Evolutionary conservation across 176 grass and related monocot genomes (phyloP), one percentile per base, ranked within the genome.

Genomic region (Musa acuminata): DNA sequence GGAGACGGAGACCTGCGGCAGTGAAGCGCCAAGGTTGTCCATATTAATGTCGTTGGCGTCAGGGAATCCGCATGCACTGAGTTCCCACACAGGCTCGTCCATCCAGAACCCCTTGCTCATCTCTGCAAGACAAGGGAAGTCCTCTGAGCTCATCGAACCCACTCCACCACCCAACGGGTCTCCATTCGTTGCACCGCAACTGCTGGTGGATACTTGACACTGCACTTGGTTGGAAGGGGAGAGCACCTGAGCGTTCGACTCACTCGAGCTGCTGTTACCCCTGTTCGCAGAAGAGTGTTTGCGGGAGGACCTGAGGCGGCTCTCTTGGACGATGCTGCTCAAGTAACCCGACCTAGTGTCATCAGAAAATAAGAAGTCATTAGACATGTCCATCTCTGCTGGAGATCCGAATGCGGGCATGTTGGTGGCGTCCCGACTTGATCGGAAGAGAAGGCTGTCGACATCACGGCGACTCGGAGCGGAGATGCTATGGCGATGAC

Each of bases 261-360:
- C 67, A 17, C 13, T 48, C 5, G 67, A 19, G 67, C 16, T 48
- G 67, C 13, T 48, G 67, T 50, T 29, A 50, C 48, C 35, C 26
- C 48, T 12, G 27, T 16, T 8, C 3, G 5, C 5, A 2, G 26
- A 50, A 69, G 67, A 69, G 26, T 50, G 67, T 69, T 50, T 69
- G 49, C 77, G 35, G 75, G 82, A 86, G 53, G 85, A 85, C 8
- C 82, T 75, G 71, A 96, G 87, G 79, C 82, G 93, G 82, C 86
- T 93, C 84, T 93, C 94, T 17, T 87, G 94, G 66, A 98, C 88
- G 57, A 98, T 83, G 81, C 94, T 98, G 87, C 94, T 98, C 80
- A 98, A 81, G 83, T 91, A 98, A 23, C 94, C 94, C 52, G 94
- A 98, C 84, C 84, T 93, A 55, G 83, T 77, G 79, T 93, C 94